These are phyloP conservation scores for Lagenaria siceraria DNA, from an alignment of 306 rosid species.

Conservation along the genomic window DNA sequence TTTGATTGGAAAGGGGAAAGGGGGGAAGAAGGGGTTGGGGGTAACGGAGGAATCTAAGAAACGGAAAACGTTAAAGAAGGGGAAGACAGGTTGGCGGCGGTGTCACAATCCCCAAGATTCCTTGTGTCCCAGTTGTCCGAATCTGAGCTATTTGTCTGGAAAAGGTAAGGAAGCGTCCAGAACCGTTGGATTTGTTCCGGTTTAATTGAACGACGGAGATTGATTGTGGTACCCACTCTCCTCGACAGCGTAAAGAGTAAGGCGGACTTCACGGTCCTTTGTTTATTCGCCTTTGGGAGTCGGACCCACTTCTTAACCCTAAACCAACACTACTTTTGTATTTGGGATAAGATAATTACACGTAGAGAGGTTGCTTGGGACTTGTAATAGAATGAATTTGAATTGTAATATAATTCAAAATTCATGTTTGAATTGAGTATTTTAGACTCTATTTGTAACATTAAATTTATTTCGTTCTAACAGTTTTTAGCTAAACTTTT, in stretches of 20 bases:
- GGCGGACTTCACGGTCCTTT: not conserved
- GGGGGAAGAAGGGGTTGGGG: no score
- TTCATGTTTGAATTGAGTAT: no score
- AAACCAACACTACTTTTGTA: not conserved
- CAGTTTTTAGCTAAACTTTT: no score
- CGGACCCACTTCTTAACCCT: not conserved
- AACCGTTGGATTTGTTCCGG: not conserved
- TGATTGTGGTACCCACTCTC: not conserved
- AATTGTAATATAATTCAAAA: no score
- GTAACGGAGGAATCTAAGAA: not conserved
- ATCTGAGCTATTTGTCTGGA: not conserved
- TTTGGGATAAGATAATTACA: no score
- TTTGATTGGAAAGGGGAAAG: no score
- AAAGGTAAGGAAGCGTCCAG: not conserved
- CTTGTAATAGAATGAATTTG: no score
- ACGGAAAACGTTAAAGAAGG: not conserved
- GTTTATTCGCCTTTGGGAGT: not conserved
- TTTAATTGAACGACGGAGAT: not conserved
- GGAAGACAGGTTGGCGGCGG: conserved; percentile 20
- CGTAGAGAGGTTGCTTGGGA: no score
- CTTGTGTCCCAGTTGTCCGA: not conserved
- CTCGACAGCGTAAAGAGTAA: not conserved
- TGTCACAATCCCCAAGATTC: conserved; percentile 16
- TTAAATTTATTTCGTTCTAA: no score
- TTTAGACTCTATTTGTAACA: no score